phyloP scores from a whole-genome alignment of 257 asterid species.

The Primulina huaijiensis region DNA sequence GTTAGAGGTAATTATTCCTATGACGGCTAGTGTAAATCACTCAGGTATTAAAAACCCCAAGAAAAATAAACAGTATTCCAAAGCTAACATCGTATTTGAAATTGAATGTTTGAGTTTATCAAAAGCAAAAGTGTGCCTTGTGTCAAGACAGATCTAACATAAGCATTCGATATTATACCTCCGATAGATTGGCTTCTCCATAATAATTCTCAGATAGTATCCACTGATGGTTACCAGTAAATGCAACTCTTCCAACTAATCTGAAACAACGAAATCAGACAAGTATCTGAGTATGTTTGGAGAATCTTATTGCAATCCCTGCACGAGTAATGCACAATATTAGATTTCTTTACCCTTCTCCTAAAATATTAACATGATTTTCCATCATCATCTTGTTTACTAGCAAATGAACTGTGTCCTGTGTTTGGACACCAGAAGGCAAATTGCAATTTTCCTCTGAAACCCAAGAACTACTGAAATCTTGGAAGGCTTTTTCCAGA shows the following conservation, averaged over 20 bases:
- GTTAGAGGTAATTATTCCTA: background rate
- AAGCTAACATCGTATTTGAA: background rate
- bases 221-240: slow-evolving; percentile 68
- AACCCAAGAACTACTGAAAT: slow-evolving; percentile 31
- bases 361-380: slow-evolving; percentile 56
- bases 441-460: slow-evolving; percentile 32
- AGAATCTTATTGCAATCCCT: slow-evolving; percentile 5
- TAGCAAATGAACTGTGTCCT: slow-evolving; percentile 47
- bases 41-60: background rate
- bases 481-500: slow-evolving; percentile 31
- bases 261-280: slow-evolving; percentile 35
- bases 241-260: slow-evolving; percentile 64
- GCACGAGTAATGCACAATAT: background rate
- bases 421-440: slow-evolving; percentile 31
- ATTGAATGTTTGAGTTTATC: background rate
- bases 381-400: slow-evolving; percentile 69
- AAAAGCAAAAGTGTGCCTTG: slow-evolving; percentile 1
- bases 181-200: slow-evolving; percentile 47
- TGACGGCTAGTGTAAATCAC: background rate
- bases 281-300: background rate
- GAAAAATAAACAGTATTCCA: slow-evolving; percentile 3
- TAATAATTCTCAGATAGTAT: slow-evolving; percentile 39
- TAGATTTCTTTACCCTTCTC: slow-evolving; percentile 54
- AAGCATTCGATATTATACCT: slow-evolving; percentile 38
- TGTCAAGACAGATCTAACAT: background rate